Percentiles rank a stretch among this genome's conserved stretches.
These are phyloP conservation scores for Coemansia sp. DNA, from an alignment of 192 early-diverging fungal genomes.

Conservation along the genomic window DNA sequence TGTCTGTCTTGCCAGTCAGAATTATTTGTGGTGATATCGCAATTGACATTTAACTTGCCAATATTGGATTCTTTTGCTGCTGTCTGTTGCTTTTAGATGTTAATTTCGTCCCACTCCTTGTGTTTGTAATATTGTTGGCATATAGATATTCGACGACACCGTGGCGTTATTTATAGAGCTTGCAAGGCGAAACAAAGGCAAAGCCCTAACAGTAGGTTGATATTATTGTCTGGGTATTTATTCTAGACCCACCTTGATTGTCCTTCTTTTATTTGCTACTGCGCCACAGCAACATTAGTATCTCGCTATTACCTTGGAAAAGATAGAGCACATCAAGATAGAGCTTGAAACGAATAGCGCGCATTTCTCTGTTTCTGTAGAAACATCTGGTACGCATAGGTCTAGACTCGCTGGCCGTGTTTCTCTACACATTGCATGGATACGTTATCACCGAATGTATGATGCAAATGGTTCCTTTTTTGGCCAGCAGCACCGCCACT, in stretches of 20 bases:
- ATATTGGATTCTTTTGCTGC: neutral
- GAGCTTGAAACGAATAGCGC: neutral
- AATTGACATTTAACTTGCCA: no score
- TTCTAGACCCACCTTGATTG: neutral
- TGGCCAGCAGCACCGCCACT: neutral
- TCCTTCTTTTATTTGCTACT: neutral
- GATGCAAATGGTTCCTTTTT: neutral
- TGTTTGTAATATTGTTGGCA: no score
- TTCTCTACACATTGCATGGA: neutral
- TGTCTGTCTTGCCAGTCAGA: neutral
- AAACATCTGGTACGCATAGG: no score
- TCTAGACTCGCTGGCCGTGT: neutral
- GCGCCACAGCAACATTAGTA: no score
- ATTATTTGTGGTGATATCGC: neutral
- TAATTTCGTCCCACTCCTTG: neutral
- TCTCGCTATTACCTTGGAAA: neutral
- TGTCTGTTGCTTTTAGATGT: neutral
- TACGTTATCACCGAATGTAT: no score
- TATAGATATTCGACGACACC: no score
- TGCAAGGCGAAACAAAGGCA: no score
- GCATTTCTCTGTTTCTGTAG: neutral
- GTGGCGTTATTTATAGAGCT: no score
- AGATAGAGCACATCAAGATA: neutral
- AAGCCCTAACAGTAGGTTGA: no score
- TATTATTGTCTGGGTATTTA: no score